A percentile compares a stretch with the other conserved stretches of the same genome.
Conservation (phyloP, 2,329 filamentous ascomycete species). For the Phaeosphaeriaceae sp. region DNA sequence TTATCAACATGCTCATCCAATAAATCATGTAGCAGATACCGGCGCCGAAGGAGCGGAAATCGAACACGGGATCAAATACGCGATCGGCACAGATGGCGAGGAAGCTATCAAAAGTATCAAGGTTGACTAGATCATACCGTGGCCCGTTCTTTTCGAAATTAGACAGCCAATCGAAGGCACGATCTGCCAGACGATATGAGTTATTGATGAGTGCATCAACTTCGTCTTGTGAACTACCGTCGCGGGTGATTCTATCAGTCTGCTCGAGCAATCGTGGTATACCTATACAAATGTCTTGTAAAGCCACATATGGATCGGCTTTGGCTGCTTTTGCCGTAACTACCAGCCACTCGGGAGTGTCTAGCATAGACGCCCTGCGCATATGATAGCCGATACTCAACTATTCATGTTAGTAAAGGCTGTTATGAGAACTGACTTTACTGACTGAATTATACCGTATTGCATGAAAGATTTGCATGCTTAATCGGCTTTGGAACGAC, state of each 20-base stretch:
- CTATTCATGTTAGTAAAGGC: constrained; percentile 23
- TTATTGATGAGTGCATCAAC: constrained; percentile 35
- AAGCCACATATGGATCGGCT: constrained; percentile 40
- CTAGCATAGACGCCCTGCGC: constrained; percentile 45
- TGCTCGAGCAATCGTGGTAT: constrained; percentile 45
- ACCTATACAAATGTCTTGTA: constrained; percentile 41
- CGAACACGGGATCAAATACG: constrained; percentile 37
- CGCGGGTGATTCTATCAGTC: constrained; percentile 29
- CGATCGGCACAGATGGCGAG: constrained; percentile 32
- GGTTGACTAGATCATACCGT: constrained; percentile 33
- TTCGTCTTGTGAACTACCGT: constrained; percentile 12
- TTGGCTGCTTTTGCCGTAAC: constrained; percentile 40
- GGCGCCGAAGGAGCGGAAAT: constrained; percentile 40
- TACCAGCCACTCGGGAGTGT: constrained; percentile 40
- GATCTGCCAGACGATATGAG: constrained; percentile 31
- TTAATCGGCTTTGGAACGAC: constrained; percentile 37
- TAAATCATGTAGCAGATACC: constrained; percentile 45
- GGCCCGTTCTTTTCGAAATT: constrained; percentile 39
- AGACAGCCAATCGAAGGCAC: constrained; percentile 38
- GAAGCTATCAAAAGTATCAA: constrained; percentile 35
- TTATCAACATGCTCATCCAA: constrained; percentile 46
- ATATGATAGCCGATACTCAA: constrained; percentile 44
- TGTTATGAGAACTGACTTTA: not conserved
- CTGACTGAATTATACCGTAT: constrained; percentile 45
- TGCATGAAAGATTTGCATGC: constrained; percentile 43